Evolutionary conservation across 208 protist genomes (phyloP).

Genomic region (Porcisia hertigi): DNA sequence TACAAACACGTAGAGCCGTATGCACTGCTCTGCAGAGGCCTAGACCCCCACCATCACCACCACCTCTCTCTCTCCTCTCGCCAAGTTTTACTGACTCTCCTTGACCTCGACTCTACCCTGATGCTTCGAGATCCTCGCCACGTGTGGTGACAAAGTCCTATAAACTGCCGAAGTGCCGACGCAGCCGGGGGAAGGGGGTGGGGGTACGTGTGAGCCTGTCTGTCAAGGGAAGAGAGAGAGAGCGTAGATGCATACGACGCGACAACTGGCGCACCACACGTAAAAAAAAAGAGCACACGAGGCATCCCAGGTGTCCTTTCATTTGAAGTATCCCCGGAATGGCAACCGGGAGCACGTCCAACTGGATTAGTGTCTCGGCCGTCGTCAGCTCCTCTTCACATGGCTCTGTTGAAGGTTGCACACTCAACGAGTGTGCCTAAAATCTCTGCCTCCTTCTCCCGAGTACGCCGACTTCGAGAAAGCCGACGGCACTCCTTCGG

Average conservation of each 20-base stretch:
- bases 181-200: neutral
- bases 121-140: neutral
- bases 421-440: neutral
- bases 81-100: neutral
- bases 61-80: neutral
- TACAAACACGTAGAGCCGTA: neutral
- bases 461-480: conserved; percentile 12
- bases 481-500: neutral
- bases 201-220: neutral
- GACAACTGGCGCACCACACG: neutral
- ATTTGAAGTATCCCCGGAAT: neutral
- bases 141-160: neutral
- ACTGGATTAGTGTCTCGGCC: conserved; percentile 6
- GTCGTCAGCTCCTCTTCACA: conserved; percentile 10
- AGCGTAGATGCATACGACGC: neutral
- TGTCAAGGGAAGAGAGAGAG: neutral
- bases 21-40: no score
- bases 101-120: neutral
- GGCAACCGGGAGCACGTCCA: neutral
- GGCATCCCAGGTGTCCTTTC: neutral
- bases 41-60: no score
- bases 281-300: neutral
- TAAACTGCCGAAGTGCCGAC: neutral
- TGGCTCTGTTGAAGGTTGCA: neutral
- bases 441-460: no score